Conservation (phyloP, 78 protist genomes). For the Creolimax fragrantissima region DNA sequence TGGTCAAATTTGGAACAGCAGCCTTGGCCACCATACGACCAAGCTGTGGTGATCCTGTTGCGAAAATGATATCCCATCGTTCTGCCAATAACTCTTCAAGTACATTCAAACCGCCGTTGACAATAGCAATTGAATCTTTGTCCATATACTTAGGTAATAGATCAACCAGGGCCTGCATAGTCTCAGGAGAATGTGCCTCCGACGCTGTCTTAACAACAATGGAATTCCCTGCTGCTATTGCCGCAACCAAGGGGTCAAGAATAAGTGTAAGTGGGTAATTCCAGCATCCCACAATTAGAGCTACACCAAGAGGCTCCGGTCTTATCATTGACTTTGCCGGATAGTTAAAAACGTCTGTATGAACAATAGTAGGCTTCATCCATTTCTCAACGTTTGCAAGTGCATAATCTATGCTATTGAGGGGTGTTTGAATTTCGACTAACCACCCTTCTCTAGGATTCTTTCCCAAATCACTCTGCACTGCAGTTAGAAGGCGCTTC, state of each 20-base stretch:
- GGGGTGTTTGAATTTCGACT: too few relatives aligned
- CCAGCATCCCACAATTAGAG: background rate
- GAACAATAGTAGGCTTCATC: background rate
- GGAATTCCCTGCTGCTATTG: background rate
- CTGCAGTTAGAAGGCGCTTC: too few relatives aligned
- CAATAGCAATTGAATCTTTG: background rate
- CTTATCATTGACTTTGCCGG: background rate
- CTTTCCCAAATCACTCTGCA: too few relatives aligned
- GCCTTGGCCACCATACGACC: background rate
- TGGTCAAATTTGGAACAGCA: background rate
- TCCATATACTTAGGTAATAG: constrained; percentile 2
- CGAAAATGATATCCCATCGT: background rate
- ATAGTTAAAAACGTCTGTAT: background rate
- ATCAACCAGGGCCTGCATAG: background rate
- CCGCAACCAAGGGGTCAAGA: background rate
- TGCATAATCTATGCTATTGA: too few relatives aligned
- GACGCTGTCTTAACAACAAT: background rate
- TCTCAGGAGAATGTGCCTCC: background rate
- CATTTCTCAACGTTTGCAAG: background rate
- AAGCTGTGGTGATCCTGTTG: constrained; percentile 2
- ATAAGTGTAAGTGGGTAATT: background rate
- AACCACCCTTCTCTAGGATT: too few relatives aligned
- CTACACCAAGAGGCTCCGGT: background rate
- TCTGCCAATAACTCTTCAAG: background rate
- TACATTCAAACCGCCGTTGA: background rate